These are phyloP conservation scores for Nothophaeocryptopus gaeumannii DNA, from an alignment of 2,329 filamentous ascomycete species.

Conservation along the genomic window DNA sequence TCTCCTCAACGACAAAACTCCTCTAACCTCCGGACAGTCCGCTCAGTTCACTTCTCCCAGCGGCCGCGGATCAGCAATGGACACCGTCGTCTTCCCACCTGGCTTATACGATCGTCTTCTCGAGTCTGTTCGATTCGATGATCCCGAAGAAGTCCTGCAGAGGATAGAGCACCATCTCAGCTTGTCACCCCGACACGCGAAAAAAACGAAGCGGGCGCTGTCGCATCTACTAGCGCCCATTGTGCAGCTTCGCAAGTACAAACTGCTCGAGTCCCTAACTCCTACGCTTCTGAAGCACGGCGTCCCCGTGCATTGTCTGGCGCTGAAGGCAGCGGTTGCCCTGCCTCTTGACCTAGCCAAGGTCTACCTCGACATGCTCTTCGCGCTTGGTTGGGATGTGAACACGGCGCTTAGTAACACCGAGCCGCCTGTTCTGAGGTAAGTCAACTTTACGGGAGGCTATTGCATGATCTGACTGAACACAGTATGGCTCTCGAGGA, in stretches of 20 bases:
- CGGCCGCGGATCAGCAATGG: no score
- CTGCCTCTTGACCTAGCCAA: slow-evolving; percentile 1
- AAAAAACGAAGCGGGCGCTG: slow-evolving; percentile 9
- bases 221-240: slow-evolving; percentile 6
- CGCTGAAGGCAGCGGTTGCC: slow-evolving; percentile 2
- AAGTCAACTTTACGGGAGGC: background rate
- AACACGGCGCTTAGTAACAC: slow-evolving; percentile 9
- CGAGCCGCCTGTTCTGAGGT: slow-evolving; percentile 11
- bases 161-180: slow-evolving; percentile 3
- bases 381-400: slow-evolving; percentile 10
- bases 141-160: slow-evolving; percentile 7
- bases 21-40: no score
- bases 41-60: no score
- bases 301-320: background rate
- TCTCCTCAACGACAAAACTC: no score
- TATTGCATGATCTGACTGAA: background rate
- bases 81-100: background rate
- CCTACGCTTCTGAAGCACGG: slow-evolving; percentile 1
- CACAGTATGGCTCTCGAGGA: slow-evolving; percentile 9
- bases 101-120: slow-evolving; percentile 5
- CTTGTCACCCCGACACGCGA: slow-evolving; percentile 1
- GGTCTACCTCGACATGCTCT: slow-evolving; percentile 7
- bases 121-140: slow-evolving; percentile 3
- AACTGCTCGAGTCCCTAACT: slow-evolving; percentile 1
- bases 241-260: background rate